Base-by-base conservation (phyloP, 257 asterid species). In the Fraxinus pennsylvanica region DNA sequence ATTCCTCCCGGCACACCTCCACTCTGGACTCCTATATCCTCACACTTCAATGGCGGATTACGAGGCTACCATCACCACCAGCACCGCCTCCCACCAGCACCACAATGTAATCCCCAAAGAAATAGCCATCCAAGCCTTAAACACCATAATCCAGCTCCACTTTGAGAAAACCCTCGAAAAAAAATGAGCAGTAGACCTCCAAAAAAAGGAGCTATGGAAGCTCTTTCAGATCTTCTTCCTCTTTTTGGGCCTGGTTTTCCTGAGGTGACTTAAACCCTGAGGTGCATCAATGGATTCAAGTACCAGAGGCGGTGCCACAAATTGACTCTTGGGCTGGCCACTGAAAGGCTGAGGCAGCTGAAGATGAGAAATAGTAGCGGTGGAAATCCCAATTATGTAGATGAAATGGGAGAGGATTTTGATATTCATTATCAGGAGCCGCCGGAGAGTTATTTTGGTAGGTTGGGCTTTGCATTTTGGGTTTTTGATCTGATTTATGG, bases 201-300 rank as follows among this genome's bases (percentile, higher is more conserved):
- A 94, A 72, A 94, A 94, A 39, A 94, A 94, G 84, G 89, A 92
- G 88, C 90, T 94, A 0, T 94, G 94, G 95, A 92, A 90, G 35
- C 83, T 92, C 78, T 94, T 94, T 88, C 99, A 92, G 6, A 81
- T 90, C 73, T 94, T 94, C 87, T 92, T 94, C 91, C 80, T 94
- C 75, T 92, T 92, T 84, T n/a, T 94, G 45, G 88, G 84, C 9
- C 74, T 92, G 5, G 81, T 94, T 9, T 90, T 92, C 69, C 13
- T 90, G 29, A 91, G 3, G 99, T 92, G 36, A 97, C 97, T 6
- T 97, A 94, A 78, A 94, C 99, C 1, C 90, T 92, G 61, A 89
- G 99, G 45, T 94, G 97, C 90, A 90, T 92, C 83, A 94, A 92
- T 82, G 99, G 99, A 19, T 94, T 92, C 87, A 94, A 94, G 91